Conservation (phyloP, 176 grass and related monocot genomes). For the Oryza glumipatula region DNA sequence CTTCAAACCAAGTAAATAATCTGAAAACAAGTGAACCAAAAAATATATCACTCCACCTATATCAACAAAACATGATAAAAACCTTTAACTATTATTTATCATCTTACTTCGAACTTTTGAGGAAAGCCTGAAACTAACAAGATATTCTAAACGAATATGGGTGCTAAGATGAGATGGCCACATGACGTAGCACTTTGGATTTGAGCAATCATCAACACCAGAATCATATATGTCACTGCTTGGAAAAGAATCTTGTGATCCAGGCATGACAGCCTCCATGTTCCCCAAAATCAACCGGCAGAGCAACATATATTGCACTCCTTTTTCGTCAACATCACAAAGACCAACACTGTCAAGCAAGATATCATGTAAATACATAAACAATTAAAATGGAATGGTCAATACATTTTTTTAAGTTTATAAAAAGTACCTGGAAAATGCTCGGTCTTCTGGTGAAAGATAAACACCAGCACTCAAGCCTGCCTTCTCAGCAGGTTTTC, state of each 20-base stretch:
- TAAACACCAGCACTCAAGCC: slow-evolving; percentile 56
- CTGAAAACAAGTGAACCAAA: slow-evolving; percentile 59
- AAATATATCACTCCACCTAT: slow-evolving; percentile 26
- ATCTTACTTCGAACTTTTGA: slow-evolving; percentile 70
- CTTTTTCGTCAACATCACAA: slow-evolving; percentile 96
- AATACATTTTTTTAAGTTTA: slow-evolving; percentile 14
- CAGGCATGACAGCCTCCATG: slow-evolving; percentile 60
- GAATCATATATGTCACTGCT: slow-evolving; percentile 67
- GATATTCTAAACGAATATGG: slow-evolving; percentile 71
- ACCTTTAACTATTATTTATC: slow-evolving; percentile 27
- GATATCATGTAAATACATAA: slow-evolving; percentile 6
- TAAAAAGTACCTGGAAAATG: slow-evolving; percentile 67
- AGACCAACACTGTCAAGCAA: slow-evolving; percentile 68
- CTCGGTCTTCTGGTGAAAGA: slow-evolving; percentile 70
- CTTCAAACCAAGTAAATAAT: slow-evolving; percentile 87
- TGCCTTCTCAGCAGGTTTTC: slow-evolving; percentile 54
- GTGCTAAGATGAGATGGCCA: slow-evolving; percentile 60
- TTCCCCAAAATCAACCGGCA: slow-evolving; percentile 71
- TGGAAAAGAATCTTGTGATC: slow-evolving; percentile 55
- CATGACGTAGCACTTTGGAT: slow-evolving; percentile 68
- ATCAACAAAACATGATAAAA: slow-evolving; percentile 32
- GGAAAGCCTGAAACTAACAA: slow-evolving; percentile 75
- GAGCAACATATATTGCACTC: slow-evolving; percentile 83
- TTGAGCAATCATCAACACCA: slow-evolving; percentile 50
- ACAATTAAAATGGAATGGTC: slow-evolving; percentile 20